Evolutionary conservation across 2,329 filamentous ascomycete genomes (phyloP), one percentile per base, ranked within the genome.

Genomic region (Neonectria magnoliae): DNA sequence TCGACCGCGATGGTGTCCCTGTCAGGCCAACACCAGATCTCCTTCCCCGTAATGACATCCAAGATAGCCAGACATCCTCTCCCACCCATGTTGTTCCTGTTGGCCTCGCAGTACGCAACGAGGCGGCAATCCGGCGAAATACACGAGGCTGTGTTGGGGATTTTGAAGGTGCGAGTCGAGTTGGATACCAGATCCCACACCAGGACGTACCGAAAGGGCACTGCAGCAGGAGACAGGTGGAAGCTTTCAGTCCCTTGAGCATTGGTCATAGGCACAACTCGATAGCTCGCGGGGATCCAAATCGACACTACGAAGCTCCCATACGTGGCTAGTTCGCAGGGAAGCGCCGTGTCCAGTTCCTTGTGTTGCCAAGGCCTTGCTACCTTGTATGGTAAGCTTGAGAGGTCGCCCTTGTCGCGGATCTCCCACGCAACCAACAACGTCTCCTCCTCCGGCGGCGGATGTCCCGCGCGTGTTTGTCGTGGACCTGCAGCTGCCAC

Each of bases 341-440:
- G 79, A 2, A 81, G 73, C 3, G 80, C 80, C 5, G 79, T 81
- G 33, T 80, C 78, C 14, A 82, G 73, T 64, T 81, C 79, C 1
- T 71, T 61, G 64, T 81, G 78, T 54, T 79, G 76, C 78, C 76
- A 78, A 1, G 80, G 79, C 5, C 76, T 66, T 7, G 78, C 76
- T 8, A 79, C 71, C 20, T 78, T 75, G 70, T 80, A 79, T 0
- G 80, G 80, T 22, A 73, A 74, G 45, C 71, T 71, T 5, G 73
- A 72, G 3, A 47, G 60, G n/a, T 64, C 64, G 5, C 68, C 71
- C 11, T 68, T 64, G 57, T 75, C 69, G 38, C 73, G 67, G 14
- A 79, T 78, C 38, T 81, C 77, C 80, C 80, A 82, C 1, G 79
- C 79, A 2, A 77, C 76, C 9, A 82, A 75, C 10, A 82, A 64